These are phyloP conservation scores for Phylloboletellus chloephorus DNA, from an alignment of 1,284 basidiomycete genomes.

Conservation along the genomic window DNA sequence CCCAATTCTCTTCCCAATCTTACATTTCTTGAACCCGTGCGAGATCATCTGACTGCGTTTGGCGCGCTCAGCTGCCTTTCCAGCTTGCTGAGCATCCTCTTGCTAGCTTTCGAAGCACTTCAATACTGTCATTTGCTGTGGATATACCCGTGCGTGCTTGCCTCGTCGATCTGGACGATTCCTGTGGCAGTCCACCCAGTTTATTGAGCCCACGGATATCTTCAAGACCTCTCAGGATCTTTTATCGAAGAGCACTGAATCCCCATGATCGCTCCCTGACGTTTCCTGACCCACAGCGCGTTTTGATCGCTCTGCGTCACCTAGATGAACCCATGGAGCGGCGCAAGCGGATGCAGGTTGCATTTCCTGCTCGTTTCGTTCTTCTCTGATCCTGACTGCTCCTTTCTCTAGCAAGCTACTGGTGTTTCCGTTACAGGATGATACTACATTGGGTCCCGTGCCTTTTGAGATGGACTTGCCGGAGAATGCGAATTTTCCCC, in stretches of 20 bases:
- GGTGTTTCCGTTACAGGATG: conserved; percentile 18
- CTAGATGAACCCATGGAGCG: conserved; percentile 14
- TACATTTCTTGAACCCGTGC: conserved; percentile 14
- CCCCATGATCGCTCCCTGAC: conserved; percentile 21
- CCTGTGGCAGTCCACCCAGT: conserved; percentile 20
- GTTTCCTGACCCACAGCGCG: conserved; percentile 16
- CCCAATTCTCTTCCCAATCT: conserved; percentile 12
- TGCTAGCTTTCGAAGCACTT: conserved; percentile 22
- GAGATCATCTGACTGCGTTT: conserved; percentile 20
- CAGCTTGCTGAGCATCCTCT: conserved; percentile 1
- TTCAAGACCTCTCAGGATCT: conserved; percentile 14
- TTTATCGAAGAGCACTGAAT: conserved; percentile 12
- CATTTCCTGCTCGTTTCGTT: not conserved
- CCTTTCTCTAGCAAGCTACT: conserved; percentile 18
- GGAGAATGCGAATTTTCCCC: conserved; percentile 15
- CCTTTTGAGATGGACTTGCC: conserved; percentile 20
- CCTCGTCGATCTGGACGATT: conserved; percentile 24
- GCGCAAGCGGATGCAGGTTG: conserved; percentile 22
- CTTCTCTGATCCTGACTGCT: conserved; percentile 3
- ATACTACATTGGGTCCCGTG: conserved; percentile 15
- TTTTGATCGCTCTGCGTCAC: conserved; percentile 21
- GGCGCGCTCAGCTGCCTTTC: conserved; percentile 7
- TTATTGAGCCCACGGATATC: conserved; percentile 21
- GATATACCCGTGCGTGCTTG: conserved; percentile 15
- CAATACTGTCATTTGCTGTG: conserved; percentile 14